These are phyloP conservation scores for Citrus sinensis DNA, from an alignment of 345 rosid species.

Conservation along the genomic window DNA sequence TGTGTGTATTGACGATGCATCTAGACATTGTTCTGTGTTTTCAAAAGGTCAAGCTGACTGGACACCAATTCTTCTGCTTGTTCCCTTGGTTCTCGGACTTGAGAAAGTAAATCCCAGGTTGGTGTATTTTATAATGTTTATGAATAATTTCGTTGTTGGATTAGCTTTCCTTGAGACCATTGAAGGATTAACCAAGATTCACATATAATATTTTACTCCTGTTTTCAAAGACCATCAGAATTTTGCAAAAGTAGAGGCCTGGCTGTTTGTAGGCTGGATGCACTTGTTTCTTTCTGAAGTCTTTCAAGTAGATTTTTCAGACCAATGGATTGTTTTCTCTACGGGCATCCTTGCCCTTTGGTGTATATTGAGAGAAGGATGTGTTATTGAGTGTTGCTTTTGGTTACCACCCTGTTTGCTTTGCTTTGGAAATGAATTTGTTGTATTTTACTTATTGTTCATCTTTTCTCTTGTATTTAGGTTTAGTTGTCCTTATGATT, in stretches of 20 bases:
- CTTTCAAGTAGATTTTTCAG: not conserved
- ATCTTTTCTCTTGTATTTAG: not conserved
- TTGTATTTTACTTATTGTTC: not conserved
- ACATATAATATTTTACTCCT: not conserved
- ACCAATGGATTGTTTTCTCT: not conserved
- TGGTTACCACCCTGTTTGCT: not conserved
- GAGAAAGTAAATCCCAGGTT: constrained; percentile 88
- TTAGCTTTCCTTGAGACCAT: not conserved
- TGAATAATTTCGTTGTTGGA: not conserved
- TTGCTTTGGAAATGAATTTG: not conserved
- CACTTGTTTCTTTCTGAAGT: not conserved
- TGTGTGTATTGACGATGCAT: constrained; percentile 75
- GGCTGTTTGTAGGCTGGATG: not conserved
- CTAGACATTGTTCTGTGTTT: constrained; percentile 61
- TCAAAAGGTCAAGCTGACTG: constrained; percentile 61
- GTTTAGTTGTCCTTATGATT: not conserved
- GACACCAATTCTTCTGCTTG: constrained; percentile 81
- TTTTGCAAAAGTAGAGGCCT: not conserved
- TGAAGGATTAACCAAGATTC: not conserved
- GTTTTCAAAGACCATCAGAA: not conserved
- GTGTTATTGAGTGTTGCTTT: not conserved
- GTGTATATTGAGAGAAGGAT: not conserved
- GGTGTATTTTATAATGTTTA: constrained; percentile 8
- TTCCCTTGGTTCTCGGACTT: constrained; percentile 96
- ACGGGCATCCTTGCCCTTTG: not conserved